phyloP scores from a whole-genome alignment of 1,284 basidiomycete genomes.

The Waitea zeae region DNA sequence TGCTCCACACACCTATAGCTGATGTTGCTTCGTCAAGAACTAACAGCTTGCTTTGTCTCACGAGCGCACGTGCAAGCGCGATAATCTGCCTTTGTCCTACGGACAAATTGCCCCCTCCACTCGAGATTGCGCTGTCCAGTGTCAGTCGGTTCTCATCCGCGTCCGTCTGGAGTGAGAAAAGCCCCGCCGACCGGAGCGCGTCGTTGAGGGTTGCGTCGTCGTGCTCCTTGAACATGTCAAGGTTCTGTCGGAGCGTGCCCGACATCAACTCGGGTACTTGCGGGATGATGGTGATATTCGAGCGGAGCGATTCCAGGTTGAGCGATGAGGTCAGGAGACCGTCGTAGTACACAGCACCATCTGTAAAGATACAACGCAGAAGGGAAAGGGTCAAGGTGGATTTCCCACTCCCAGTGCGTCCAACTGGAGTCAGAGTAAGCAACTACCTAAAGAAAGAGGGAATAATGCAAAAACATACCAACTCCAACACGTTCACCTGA shows the following conservation, averaged over 20 bases:
- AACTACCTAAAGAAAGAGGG: not conserved
- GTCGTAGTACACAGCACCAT: conserved; percentile 24
- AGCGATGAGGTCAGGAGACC: conserved; percentile 17
- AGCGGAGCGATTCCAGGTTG: conserved; percentile 41
- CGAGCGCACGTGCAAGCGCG: conserved; percentile 38
- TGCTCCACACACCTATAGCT: conserved; percentile 11
- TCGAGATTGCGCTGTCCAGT: conserved; percentile 31
- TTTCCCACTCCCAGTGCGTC: conserved; percentile 8
- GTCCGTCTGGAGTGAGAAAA: conserved; percentile 32
- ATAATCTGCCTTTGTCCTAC: conserved; percentile 56
- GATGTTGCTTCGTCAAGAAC: conserved; percentile 38
- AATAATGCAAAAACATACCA: conserved; percentile 48
- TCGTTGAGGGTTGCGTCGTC: conserved; percentile 46
- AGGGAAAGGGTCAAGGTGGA: conserved; percentile 23
- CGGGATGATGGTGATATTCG: conserved; percentile 30
- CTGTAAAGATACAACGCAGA: conserved; percentile 23
- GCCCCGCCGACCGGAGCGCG: conserved; percentile 34
- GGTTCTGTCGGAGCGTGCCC: conserved; percentile 35
- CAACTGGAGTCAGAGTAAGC: not conserved
- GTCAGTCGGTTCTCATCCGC: conserved; percentile 29
- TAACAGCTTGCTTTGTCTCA: conserved; percentile 37
- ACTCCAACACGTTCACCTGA: conserved; percentile 36
- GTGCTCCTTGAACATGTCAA: conserved; percentile 58
- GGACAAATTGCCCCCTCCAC: conserved; percentile 46
- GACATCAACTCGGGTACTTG: conserved; percentile 42